phyloP scores from a whole-genome alignment of 768 basidiomycete species.

The Trametes villosa region DNA sequence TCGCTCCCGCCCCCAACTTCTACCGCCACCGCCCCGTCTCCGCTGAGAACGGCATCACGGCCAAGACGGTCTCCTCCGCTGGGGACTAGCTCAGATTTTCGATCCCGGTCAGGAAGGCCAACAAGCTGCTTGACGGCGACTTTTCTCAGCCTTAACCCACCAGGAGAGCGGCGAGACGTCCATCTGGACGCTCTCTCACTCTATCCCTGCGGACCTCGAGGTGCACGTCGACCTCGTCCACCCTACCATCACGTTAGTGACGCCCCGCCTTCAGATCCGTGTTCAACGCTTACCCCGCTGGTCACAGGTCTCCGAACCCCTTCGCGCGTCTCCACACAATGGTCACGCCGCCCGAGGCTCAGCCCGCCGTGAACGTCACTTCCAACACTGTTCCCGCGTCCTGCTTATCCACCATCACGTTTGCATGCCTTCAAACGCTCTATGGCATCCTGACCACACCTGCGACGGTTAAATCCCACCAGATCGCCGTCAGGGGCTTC shows the following conservation, averaged over 20 bases:
- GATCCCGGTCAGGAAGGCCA: constrained; percentile 39
- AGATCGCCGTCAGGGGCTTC: constrained; percentile 39
- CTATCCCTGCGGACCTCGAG: constrained; percentile 39
- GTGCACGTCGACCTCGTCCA: constrained; percentile 37
- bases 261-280: too few species aligned
- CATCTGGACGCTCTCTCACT: constrained; percentile 43
- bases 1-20: constrained; percentile 22
- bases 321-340: too few species aligned
- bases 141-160: constrained; percentile 42
- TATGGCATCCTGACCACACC: constrained; percentile 41
- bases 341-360: too few species aligned
- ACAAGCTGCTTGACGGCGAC: constrained; percentile 40
- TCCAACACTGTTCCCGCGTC: constrained; percentile 31
- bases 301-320: constrained; percentile 44
- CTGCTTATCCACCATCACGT: constrained; percentile 33
- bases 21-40: too few species aligned
- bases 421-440: constrained; percentile 37
- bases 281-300: too few species aligned
- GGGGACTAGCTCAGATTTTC: constrained; percentile 40
- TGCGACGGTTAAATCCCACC: constrained; percentile 31
- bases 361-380: constrained; percentile 28
- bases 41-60: constrained; percentile 30
- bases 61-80: constrained; percentile 31
- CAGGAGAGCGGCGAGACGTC: constrained; percentile 30
- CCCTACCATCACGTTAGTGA: constrained; percentile 35